Evolutionary conservation across 495 filamentous ascomycete species (phyloP).

Genomic region (Aspergillus steynii): DNA sequence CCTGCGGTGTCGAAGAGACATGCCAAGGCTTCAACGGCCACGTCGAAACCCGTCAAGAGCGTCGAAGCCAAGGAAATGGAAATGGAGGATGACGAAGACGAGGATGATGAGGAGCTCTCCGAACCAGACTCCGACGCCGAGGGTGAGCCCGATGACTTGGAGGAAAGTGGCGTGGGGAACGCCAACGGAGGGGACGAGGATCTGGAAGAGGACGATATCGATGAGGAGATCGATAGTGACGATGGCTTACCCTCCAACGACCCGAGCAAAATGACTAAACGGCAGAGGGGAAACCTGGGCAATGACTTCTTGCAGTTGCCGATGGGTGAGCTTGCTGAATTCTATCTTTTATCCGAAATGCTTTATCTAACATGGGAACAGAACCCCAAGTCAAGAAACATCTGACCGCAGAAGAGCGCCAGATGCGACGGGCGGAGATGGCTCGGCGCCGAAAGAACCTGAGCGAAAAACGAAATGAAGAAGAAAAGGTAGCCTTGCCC

Average conservation of each 20-base stretch:
- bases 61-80: slow-evolving; percentile 64
- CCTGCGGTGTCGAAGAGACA: slow-evolving; percentile 36
- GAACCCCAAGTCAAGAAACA: slow-evolving; percentile 93
- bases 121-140: slow-evolving; percentile 53
- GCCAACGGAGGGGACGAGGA: slow-evolving; percentile 45
- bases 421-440: slow-evolving; percentile 96
- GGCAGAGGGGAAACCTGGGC: slow-evolving; percentile 73
- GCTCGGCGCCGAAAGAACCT: slow-evolving; percentile 90
- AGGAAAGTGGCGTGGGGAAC: slow-evolving; percentile 44
- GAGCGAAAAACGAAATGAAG: slow-evolving; percentile 97
- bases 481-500: slow-evolving; percentile 76
- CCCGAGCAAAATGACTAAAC: slow-evolving; percentile 80
- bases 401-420: slow-evolving; percentile 89
- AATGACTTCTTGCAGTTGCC: slow-evolving; percentile 81
- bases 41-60: slow-evolving; percentile 42
- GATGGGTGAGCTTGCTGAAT: slow-evolving; percentile 56
- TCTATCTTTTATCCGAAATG: neutral
- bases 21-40: slow-evolving; percentile 29
- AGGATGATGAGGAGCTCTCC: slow-evolving; percentile 58
- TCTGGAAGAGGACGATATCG: slow-evolving; percentile 61
- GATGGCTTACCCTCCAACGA: slow-evolving; percentile 59
- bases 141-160: slow-evolving; percentile 50
- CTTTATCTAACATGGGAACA: slow-evolving; percentile 36
- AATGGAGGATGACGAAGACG: slow-evolving; percentile 49
- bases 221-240: slow-evolving; percentile 68